phyloP scores from a whole-genome alignment of 345 rosid genomes.

The Salix arbutifolia region DNA sequence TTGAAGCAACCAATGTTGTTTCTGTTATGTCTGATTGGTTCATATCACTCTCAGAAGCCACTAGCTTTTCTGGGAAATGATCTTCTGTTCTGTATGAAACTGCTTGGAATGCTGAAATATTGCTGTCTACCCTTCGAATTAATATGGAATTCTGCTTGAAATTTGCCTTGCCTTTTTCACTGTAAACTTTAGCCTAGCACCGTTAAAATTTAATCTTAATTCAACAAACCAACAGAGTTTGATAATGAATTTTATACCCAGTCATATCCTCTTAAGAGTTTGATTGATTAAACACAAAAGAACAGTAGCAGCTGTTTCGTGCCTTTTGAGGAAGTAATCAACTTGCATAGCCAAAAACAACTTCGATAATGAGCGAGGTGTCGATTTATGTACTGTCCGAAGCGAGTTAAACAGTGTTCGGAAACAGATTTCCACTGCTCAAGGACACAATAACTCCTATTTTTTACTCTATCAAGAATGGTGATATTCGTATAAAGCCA shows the following conservation, averaged over 20 bases:
- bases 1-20: slow-evolving; percentile 18
- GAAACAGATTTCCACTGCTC: not conserved
- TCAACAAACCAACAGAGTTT: not conserved
- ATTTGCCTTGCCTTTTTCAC: not conserved
- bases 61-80: not conserved
- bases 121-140: not conserved
- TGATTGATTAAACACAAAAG: not conserved
- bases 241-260: not conserved
- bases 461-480: no score
- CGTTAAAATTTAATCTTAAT: not conserved
- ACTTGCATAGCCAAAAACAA: not conserved
- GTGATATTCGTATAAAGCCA: no score
- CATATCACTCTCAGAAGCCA: not conserved
- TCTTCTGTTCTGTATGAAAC: not conserved
- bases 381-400: not conserved
- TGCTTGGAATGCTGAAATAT: not conserved
- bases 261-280: not conserved
- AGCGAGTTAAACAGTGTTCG: not conserved
- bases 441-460: no score
- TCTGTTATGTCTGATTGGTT: not conserved
- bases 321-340: not conserved
- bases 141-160: not conserved
- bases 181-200: not conserved
- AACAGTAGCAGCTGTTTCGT: not conserved
- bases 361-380: not conserved